phyloP scores from a whole-genome alignment of 2,329 filamentous ascomycete species.

The Microdochium nivale region DNA sequence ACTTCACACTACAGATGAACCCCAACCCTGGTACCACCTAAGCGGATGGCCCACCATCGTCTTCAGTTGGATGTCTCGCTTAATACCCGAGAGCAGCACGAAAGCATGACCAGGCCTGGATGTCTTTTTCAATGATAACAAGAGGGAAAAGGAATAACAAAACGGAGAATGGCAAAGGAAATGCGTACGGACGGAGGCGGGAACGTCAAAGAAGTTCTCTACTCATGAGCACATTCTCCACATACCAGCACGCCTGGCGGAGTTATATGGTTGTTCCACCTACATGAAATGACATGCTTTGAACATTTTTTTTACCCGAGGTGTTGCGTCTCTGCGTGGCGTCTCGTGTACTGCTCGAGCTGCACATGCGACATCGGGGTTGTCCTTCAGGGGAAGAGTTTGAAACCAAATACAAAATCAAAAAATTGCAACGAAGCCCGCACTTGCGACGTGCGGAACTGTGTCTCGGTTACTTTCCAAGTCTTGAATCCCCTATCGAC shows the following conservation, averaged over 20 bases:
- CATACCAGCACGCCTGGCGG: background rate
- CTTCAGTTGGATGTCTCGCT: background rate
- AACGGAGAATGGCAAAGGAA: background rate
- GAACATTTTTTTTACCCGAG: background rate
- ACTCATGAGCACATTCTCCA: background rate
- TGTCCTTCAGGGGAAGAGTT: background rate
- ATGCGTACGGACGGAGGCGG: background rate
- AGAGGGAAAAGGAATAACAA: background rate
- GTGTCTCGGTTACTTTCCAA: no score
- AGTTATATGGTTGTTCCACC: constrained; percentile 1
- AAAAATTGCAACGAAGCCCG: background rate
- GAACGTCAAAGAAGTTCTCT: background rate
- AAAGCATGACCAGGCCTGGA: constrained; percentile 1
- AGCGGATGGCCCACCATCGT: constrained; percentile 8
- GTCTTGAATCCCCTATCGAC: no score
- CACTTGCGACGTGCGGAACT: background rate
- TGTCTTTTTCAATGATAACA: background rate
- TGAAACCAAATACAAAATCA: background rate
- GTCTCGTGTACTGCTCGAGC: background rate
- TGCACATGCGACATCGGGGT: background rate
- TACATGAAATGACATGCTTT: constrained; percentile 1
- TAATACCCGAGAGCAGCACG: background rate
- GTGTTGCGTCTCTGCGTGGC: background rate
- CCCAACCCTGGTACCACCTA: constrained; percentile 31
- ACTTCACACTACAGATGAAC: constrained; percentile 24